A percentile compares a stretch with the other conserved stretches of the same genome.
Evolutionary conservation across 352 stramenopile species (phyloP).

Genomic region (Globisporangium nagaii): DNA sequence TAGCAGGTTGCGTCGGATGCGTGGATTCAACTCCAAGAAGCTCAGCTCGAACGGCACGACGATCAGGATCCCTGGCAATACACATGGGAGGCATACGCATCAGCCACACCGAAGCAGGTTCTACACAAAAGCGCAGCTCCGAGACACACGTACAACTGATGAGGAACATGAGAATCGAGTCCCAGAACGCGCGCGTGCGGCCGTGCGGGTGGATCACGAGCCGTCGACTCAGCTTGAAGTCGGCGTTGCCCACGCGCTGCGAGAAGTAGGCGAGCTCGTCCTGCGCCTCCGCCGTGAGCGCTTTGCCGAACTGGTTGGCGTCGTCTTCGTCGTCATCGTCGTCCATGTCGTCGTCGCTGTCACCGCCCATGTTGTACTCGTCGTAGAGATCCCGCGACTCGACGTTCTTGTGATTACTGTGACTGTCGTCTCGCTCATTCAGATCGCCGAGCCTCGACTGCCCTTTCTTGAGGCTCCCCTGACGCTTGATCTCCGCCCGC

Average conservation of each 20-base stretch:
- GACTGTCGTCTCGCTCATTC: neutral
- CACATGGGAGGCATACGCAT: neutral
- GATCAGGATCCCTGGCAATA: constrained; percentile 41
- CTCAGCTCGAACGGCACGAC: constrained; percentile 67
- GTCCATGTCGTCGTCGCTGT: constrained; percentile 2
- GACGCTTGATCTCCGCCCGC: neutral
- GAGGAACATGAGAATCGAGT: constrained; percentile 44
- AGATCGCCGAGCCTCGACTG: neutral
- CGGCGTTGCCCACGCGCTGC: constrained; percentile 28
- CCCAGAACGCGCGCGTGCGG: constrained; percentile 46
- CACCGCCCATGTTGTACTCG: neutral
- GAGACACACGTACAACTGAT: constrained; percentile 50
- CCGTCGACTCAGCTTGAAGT: constrained; percentile 43
- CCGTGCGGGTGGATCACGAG: constrained; percentile 67
- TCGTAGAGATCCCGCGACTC: constrained; percentile 2
- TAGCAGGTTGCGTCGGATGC: constrained; percentile 30
- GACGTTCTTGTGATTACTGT: neutral
- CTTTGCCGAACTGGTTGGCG: constrained; percentile 9
- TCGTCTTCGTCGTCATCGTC: constrained; percentile 15
- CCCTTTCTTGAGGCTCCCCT: constrained; percentile 1
- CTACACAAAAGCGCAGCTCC: neutral
- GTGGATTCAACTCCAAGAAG: constrained; percentile 34
- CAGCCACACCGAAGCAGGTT: neutral
- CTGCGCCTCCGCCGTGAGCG: constrained; percentile 27
- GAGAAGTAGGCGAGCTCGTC: constrained; percentile 69